Evolutionary conservation across 768 basidiomycete species (phyloP).

Genomic region (Porphyrellus cyaneotinctus): DNA sequence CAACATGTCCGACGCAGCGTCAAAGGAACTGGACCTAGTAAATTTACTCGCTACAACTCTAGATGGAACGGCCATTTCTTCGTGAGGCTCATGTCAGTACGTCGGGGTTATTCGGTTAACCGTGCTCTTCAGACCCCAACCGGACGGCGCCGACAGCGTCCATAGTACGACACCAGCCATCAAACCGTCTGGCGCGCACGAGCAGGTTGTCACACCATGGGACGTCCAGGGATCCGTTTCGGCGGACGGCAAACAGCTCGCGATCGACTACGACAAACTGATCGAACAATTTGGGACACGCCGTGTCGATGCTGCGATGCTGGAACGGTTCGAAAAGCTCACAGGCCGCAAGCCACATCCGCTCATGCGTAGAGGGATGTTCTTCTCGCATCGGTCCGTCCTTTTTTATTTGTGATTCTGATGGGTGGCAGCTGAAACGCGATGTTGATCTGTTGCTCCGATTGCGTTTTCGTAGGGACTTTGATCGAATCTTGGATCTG

Average conservation of each 20-base stretch:
- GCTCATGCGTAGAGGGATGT: slow-evolving; percentile 86
- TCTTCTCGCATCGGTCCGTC: slow-evolving; percentile 93
- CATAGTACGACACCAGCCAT: slow-evolving; percentile 24
- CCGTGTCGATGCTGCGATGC: slow-evolving; percentile 65
- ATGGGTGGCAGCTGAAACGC: not conserved
- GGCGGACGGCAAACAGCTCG: slow-evolving; percentile 83
- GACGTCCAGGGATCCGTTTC: slow-evolving; percentile 92
- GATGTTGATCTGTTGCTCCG: not conserved
- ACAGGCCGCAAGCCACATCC: slow-evolving; percentile 88
- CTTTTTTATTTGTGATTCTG: not conserved
- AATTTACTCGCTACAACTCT: slow-evolving; percentile 28
- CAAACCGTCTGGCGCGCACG: slow-evolving; percentile 37
- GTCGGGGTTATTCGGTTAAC: not conserved
- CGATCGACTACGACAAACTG: slow-evolving; percentile 96
- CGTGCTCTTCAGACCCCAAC: slow-evolving; percentile 12
- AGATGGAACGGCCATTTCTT: slow-evolving; percentile 24
- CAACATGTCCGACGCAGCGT: slow-evolving; percentile 21
- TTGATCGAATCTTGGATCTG: slow-evolving; percentile 89
- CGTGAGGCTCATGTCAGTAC: slow-evolving; percentile 24
- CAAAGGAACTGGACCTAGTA: slow-evolving; percentile 23
- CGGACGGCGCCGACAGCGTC: not conserved
- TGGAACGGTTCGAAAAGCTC: slow-evolving; percentile 86
- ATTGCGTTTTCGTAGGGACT: slow-evolving; percentile 54
- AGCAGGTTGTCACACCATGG: slow-evolving; percentile 94
- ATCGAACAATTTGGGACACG: slow-evolving; percentile 92